Evolutionary conservation across 2,329 filamentous ascomycete genomes (phyloP).

Genomic region (Claviceps fusiformis): DNA sequence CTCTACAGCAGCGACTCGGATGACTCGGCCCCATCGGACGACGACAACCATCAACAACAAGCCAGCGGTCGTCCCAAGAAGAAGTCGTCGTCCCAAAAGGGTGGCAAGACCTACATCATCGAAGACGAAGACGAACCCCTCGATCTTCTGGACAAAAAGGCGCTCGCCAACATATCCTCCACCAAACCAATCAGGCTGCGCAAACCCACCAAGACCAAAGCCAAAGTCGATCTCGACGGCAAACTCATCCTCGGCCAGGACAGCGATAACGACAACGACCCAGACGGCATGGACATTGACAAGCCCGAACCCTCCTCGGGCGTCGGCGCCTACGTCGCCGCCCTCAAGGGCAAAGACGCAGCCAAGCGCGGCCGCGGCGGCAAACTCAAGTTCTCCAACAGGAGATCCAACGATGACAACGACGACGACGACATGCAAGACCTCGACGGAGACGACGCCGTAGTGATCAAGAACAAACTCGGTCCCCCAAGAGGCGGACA

Average conservation of each 20-base stretch:
- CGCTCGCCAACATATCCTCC: slow-evolving; percentile 83
- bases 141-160: slow-evolving; percentile 78
- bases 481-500: slow-evolving; percentile 19
- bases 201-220: slow-evolving; percentile 43
- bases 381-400: slow-evolving; percentile 59
- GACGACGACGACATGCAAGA: slow-evolving; percentile 38
- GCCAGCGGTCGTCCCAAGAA: slow-evolving; percentile 24
- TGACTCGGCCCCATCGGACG: slow-evolving; percentile 35
- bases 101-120: slow-evolving; percentile 69
- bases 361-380: slow-evolving; percentile 51
- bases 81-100: slow-evolving; percentile 38
- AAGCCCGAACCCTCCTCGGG: slow-evolving; percentile 46
- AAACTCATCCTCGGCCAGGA: slow-evolving; percentile 63
- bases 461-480: slow-evolving; percentile 37
- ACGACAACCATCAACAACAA: slow-evolving; percentile 26
- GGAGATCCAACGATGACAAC: slow-evolving; percentile 32
- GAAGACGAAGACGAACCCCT: slow-evolving; percentile 92
- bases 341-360: slow-evolving; percentile 53
- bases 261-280: slow-evolving; percentile 31
- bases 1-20: slow-evolving; percentile 71
- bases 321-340: slow-evolving; percentile 56
- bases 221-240: slow-evolving; percentile 61
- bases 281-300: slow-evolving; percentile 52
- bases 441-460: slow-evolving; percentile 39
- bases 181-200: slow-evolving; percentile 63